Percentiles rank a stretch among this genome's conserved stretches.
Conservation (phyloP, 352 stramenopile genomes). For the Pythium guiyangense region DNA sequence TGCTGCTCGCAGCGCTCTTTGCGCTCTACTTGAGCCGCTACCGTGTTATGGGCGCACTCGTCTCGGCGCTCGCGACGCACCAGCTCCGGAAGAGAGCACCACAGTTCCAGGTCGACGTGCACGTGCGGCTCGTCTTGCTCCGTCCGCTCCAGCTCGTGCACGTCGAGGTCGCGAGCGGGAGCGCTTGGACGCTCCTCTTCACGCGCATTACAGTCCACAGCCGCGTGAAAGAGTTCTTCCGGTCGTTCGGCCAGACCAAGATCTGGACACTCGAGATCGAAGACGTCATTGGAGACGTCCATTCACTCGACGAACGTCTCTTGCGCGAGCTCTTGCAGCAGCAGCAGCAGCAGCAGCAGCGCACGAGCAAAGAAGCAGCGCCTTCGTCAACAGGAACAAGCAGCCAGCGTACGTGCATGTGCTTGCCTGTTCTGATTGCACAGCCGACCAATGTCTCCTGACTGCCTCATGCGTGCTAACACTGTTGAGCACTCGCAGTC, state of each 20-base stretch:
- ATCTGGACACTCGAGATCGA: conserved; percentile 58
- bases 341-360: conserved; percentile 1
- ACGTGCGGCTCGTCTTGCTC: conserved; percentile 42
- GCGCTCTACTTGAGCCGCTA: conserved; percentile 58
- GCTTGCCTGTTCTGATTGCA: neutral
- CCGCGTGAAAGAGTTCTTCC: conserved; percentile 59
- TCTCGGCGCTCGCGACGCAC: conserved; percentile 37
- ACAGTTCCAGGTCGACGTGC: conserved; percentile 16
- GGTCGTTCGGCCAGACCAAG: conserved; percentile 71
- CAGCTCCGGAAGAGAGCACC: conserved; percentile 26
- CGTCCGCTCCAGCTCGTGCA: conserved; percentile 39
- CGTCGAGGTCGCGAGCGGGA: conserved; percentile 28
- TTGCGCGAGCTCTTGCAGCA: conserved; percentile 18
- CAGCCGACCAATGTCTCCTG: neutral
- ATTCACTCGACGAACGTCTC: conserved; percentile 31
- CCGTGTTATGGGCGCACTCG: conserved; percentile 40
- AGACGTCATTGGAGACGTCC: conserved; percentile 31
- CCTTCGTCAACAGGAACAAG: too few species aligned
- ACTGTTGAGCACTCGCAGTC: neutral
- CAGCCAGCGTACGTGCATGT: neutral
- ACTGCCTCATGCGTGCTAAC: neutral
- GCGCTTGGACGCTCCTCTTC: conserved; percentile 37
- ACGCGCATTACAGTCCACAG: conserved; percentile 42
- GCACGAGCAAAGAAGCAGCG: conserved; percentile 2
- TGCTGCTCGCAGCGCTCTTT: conserved; percentile 27